These are phyloP conservation scores for Coccinonectria pachysandricola DNA, from an alignment of 2,329 filamentous ascomycete species.

Conservation along the genomic window DNA sequence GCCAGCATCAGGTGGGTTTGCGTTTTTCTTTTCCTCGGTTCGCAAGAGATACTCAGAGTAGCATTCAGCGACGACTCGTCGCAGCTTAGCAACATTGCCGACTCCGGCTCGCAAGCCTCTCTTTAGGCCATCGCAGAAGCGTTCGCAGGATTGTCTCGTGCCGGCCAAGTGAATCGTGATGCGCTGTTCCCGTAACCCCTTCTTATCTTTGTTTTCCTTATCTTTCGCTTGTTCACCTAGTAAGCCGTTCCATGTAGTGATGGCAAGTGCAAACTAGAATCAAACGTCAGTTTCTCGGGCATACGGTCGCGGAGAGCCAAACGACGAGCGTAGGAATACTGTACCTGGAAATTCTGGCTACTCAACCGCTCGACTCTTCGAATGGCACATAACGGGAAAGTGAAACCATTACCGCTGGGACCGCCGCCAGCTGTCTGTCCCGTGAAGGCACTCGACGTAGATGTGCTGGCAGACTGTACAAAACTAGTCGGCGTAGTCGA, in stretches of 20 bases:
- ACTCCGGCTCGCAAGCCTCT: conserved; percentile 79
- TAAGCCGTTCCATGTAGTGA: conserved; percentile 88
- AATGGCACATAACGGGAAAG: conserved; percentile 83
- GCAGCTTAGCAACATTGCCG: conserved; percentile 76
- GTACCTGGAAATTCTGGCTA: conserved; percentile 72
- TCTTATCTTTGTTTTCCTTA: conserved; percentile 33
- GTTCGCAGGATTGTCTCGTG: conserved; percentile 78
- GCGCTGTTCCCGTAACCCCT: conserved; percentile 56
- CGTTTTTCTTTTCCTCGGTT: conserved; percentile 50
- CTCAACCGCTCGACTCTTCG: conserved; percentile 85
- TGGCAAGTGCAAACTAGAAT: conserved; percentile 70
- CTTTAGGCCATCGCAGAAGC: conserved; percentile 94
- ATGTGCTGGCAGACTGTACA: conserved; percentile 65
- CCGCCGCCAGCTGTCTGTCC: conserved; percentile 89
- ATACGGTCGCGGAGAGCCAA: too few relatives aligned
- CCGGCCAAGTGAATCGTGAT: conserved; percentile 88
- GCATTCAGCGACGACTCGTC: conserved; percentile 69
- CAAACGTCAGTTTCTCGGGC: conserved; percentile 3
- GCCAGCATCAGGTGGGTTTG: conserved; percentile 68
- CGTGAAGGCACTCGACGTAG: conserved; percentile 73
- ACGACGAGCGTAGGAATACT: too few relatives aligned
- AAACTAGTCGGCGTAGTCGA: conserved; percentile 90
- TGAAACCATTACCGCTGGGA: conserved; percentile 91
- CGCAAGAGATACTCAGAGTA: conserved; percentile 80
- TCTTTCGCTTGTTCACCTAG: conserved; percentile 46